A percentile compares a stretch with the other conserved stretches of the same genome.
These are phyloP conservation scores for Rhodosporidiobolus odoratus DNA, from an alignment of 768 basidiomycete species.

Conservation along the genomic window DNA sequence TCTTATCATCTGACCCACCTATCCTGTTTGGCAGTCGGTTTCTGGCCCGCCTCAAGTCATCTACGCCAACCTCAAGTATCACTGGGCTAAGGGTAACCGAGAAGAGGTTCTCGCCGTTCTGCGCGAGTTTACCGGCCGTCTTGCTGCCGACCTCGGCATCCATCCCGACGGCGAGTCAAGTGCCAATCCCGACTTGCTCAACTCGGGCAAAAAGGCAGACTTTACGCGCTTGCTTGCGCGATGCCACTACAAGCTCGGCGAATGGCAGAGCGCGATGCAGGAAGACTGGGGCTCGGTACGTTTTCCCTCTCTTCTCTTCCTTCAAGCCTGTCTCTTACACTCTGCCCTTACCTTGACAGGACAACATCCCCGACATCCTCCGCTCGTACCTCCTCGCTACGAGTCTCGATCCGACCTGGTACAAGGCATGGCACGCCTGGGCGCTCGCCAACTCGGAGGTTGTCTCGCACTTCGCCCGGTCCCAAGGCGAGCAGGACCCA, in stretches of 20 bases:
- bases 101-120: constrained; percentile 77
- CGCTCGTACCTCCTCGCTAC: constrained; percentile 81
- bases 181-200: constrained; percentile 42
- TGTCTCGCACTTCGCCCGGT: constrained; percentile 69
- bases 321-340: neutral
- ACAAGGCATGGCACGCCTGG: constrained; percentile 99
- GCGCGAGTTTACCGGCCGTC: constrained; percentile 69
- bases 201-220: constrained; percentile 54
- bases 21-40: constrained; percentile 21
- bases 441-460: constrained; percentile 95
- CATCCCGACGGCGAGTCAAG: constrained; percentile 50
- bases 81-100: constrained; percentile 80
- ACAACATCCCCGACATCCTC: constrained; percentile 73
- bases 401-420: constrained; percentile 89
- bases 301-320: constrained; percentile 21
- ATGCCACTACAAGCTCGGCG: constrained; percentile 91
- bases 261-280: constrained; percentile 81
- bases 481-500: constrained; percentile 53
- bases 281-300: constrained; percentile 74
- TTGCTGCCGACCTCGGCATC: constrained; percentile 67
- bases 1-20: neutral
- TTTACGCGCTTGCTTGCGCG: constrained; percentile 84
- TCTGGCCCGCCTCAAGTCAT: constrained; percentile 93
- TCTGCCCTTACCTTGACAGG: constrained; percentile 50
- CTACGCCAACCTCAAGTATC: constrained; percentile 89